Evolutionary conservation across 176 grass and related monocot species (phyloP), one percentile per base, ranked within the genome.

Genomic region (Triticum urartu): DNA sequence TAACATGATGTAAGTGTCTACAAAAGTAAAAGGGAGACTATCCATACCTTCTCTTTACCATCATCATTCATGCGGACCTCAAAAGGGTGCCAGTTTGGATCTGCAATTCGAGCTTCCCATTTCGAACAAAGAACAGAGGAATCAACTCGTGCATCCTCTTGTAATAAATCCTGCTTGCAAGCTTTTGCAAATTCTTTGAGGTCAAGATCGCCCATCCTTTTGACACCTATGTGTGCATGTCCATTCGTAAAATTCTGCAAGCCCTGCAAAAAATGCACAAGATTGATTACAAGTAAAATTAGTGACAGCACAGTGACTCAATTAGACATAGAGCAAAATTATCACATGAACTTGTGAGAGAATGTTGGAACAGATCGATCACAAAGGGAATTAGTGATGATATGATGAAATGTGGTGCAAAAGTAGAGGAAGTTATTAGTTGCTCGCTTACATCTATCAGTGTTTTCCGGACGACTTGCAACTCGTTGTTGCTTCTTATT

Each of bases 121-220:
- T 94, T 81, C 3, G 84, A 89, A 47, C 70, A 80, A 8, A 89
- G 34, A 18, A 81, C 9, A 17, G 39, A 63, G 72, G 65, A 52
- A 32, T 90, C 66, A 11, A 39, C 2, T 7, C 87, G 52, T 26
- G 64, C 79, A 36, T 94, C 87, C 10, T 81, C 87, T 73, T 30
- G 56, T 24, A 54, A 20, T 59, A 83, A 89, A 72, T 78, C 85
- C 7, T 18, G 25, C 21, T 33, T 83, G 63, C 84, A 94, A 18
- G 81, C 84, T 62, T 70, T 83, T 42, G 80, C 72, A 73, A 91
- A 91, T 42, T 62, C 79, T 83, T 75, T 91, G n/a, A 43, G 70
- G 71, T 94, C 89, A 82, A 91, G 84, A 30, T 91, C 89, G 0
- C 92, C 87, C 89, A 91, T 88, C 77, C 87, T 89, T 28, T 85